These are phyloP conservation scores for Draba incana DNA, from an alignment of 345 rosid species.

Conservation along the genomic window DNA sequence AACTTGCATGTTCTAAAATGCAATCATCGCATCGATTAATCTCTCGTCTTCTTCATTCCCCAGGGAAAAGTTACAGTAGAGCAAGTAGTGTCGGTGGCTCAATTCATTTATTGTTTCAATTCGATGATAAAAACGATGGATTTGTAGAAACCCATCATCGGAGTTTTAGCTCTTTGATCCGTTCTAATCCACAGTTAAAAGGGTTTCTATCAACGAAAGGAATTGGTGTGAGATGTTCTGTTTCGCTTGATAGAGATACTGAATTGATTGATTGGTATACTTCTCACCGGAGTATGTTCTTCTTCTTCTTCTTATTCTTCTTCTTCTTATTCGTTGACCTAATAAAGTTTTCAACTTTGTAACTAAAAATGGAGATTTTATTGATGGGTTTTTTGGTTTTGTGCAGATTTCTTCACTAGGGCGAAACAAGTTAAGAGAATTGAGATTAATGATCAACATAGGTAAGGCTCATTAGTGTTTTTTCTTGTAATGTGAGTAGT, in stretches of 20 bases:
- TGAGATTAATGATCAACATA: conserved; percentile 74
- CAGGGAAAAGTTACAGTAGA: conserved; percentile 37
- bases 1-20: conserved; percentile 45
- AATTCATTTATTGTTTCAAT: conserved; percentile 15
- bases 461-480: conserved; percentile 43
- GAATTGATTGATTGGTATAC: conserved; percentile 27
- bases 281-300: conserved; percentile 50
- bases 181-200: conserved; percentile 36
- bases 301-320: too few species aligned
- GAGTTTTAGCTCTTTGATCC: conserved; percentile 34
- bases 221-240: conserved; percentile 46
- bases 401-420: conserved; percentile 70
- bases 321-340: conserved; percentile 9
- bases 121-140: conserved; percentile 27
- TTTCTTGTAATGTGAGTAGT: conserved; percentile 18
- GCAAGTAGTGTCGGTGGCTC: conserved; percentile 34
- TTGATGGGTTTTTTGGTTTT: background rate
- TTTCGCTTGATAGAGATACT: conserved; percentile 39
- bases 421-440: conserved; percentile 75
- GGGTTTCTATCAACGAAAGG: conserved; percentile 36
- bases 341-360: background rate
- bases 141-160: conserved; percentile 31
- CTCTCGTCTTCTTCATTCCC: conserved; percentile 55
- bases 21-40: conserved; percentile 52
- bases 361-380: background rate